Evolutionary conservation across 2,329 filamentous ascomycete species (phyloP).

Genomic region (Blastomyces emzantsi): DNA sequence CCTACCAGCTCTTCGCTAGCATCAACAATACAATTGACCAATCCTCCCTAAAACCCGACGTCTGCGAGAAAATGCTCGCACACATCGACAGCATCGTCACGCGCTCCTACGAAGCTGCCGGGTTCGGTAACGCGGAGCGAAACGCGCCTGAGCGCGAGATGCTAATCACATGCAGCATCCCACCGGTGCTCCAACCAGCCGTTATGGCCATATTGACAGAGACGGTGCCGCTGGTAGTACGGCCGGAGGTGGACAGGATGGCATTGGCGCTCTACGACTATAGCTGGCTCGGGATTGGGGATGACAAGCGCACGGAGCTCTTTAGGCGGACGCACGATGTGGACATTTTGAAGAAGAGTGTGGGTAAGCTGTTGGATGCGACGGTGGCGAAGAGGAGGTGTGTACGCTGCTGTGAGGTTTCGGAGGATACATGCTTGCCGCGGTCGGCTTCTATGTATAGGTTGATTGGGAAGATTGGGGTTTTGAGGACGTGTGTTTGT

Average conservation of each 20-base stretch:
- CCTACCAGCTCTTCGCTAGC: slow-evolving; percentile 40
- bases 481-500: slow-evolving; percentile 33
- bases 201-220: slow-evolving; percentile 42
- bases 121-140: slow-evolving; percentile 38
- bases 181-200: slow-evolving; percentile 42
- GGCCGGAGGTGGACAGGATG: slow-evolving; percentile 53
- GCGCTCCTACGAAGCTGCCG: slow-evolving; percentile 44
- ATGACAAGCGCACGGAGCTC: slow-evolving; percentile 48
- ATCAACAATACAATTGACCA: slow-evolving; percentile 46
- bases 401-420: slow-evolving; percentile 55
- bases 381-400: slow-evolving; percentile 39
- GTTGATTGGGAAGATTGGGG: slow-evolving; percentile 31
- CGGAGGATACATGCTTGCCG: slow-evolving; percentile 49
- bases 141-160: slow-evolving; percentile 45
- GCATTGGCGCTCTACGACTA: slow-evolving; percentile 66
- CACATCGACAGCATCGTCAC: slow-evolving; percentile 60
- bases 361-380: slow-evolving; percentile 10
- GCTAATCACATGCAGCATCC: slow-evolving; percentile 44
- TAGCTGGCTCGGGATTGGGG: slow-evolving; percentile 56
- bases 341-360: slow-evolving; percentile 47
- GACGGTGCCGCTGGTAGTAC: slow-evolving; percentile 48
- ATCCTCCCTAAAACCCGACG: slow-evolving; percentile 49
- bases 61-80: slow-evolving; percentile 55
- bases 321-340: slow-evolving; percentile 54
- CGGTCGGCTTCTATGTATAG: slow-evolving; percentile 29